A percentile compares a stretch with the other conserved stretches of the same genome.
Conservation (phyloP, 306 rosid species). For the Prunus mume region DNA sequence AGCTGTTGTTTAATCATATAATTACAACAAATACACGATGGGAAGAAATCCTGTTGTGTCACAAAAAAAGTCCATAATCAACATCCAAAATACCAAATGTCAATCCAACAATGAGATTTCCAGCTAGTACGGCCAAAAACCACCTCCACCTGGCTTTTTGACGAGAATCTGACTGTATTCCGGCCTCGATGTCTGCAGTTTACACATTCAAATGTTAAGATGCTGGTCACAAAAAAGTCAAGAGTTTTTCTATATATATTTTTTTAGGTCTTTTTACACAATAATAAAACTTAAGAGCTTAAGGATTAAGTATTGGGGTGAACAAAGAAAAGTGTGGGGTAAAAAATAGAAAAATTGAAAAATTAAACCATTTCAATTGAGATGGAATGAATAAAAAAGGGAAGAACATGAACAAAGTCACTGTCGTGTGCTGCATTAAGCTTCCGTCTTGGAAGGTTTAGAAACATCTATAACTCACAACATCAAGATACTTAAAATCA, state of each 20-base stretch:
- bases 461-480: not conserved
- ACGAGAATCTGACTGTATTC: conserved; percentile 84
- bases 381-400: not conserved
- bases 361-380: not conserved
- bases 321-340: no score
- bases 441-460: not conserved
- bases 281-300: no score
- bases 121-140: conserved; percentile 54
- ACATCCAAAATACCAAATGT: not conserved
- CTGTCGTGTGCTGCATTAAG: not conserved
- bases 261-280: no score
- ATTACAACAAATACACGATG: not conserved
- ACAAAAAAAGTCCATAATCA: not conserved
- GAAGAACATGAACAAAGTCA: not conserved
- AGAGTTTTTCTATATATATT: no score
- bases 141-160: conserved; percentile 66
- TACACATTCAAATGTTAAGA: not conserved
- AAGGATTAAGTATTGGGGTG: no score
- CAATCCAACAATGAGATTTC: conserved; percentile 7
- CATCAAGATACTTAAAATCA: no score
- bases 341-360: not conserved
- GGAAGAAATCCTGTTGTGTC: not conserved
- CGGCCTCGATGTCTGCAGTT: conserved; percentile 85
- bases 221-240: not conserved
- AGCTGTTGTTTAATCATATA: not conserved